Conservation (phyloP, 257 asterid species). For the Solanum dulcamara region DNA sequence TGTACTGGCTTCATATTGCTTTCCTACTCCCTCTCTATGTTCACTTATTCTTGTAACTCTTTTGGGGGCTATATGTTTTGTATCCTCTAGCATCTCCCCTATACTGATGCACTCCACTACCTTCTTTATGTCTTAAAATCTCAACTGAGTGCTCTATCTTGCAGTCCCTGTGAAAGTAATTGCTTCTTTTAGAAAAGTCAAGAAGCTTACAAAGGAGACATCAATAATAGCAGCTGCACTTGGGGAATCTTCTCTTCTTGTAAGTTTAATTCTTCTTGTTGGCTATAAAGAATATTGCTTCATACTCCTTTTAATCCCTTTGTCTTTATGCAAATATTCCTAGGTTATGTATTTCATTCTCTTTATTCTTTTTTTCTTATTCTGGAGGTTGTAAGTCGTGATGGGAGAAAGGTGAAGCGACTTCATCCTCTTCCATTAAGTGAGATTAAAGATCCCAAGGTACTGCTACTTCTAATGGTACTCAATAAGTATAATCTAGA, state of each 20-base stretch:
- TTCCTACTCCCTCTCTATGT: neutral
- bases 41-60: neutral
- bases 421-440: conserved; percentile 55
- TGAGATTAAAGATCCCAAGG: conserved; percentile 78
- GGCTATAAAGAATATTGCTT: neutral
- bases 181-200: conserved; percentile 77
- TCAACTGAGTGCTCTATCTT: conserved; percentile 14
- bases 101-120: neutral
- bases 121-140: neutral
- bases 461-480: conserved; percentile 10
- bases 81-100: neutral
- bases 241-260: conserved; percentile 68
- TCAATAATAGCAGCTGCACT: conserved; percentile 66
- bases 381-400: conserved; percentile 70
- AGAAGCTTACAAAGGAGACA: conserved; percentile 66
- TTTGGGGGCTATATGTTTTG: neutral
- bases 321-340: neutral
- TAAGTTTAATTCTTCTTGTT: conserved; percentile 23
- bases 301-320: neutral
- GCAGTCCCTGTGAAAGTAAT: conserved; percentile 89
- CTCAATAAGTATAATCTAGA: neutral
- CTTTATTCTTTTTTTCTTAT: neutral
- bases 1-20: neutral
- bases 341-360: neutral
- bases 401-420: conserved; percentile 78